phyloP scores from a whole-genome alignment of 2,329 filamentous ascomycete species.

The Epichloe coenophiala region DNA sequence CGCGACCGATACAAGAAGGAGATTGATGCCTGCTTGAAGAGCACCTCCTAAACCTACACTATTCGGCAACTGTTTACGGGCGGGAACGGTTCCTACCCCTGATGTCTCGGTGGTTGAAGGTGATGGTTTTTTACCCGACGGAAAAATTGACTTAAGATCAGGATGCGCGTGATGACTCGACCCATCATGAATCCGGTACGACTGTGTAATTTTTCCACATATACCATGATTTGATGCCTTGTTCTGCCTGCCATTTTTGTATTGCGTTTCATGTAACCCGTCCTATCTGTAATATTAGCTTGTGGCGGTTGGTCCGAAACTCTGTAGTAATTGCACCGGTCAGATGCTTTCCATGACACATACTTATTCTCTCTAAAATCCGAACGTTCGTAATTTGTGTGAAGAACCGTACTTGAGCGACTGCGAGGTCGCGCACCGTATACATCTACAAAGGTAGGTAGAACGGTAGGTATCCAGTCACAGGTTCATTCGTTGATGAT shows the following conservation, averaged over 20 bases:
- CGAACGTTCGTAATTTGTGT: no score
- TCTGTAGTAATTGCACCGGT: background rate
- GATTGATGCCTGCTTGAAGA: slow-evolving; percentile 30
- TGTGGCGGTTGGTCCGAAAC: slow-evolving; percentile 3
- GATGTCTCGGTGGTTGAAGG: background rate
- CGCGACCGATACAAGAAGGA: slow-evolving; percentile 37
- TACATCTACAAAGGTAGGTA: no score
- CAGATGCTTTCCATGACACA: background rate
- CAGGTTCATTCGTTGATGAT: no score
- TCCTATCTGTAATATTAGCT: slow-evolving; percentile 1
- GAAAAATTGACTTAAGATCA: background rate
- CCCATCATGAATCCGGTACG: background rate
- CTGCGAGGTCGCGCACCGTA: no score
- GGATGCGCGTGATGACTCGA: background rate
- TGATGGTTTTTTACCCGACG: background rate
- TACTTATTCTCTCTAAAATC: no score
- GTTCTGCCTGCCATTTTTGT: background rate
- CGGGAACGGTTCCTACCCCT: background rate
- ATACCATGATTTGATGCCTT: slow-evolving; percentile 1
- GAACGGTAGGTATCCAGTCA: no score
- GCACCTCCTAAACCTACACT: background rate
- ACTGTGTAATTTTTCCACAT: background rate
- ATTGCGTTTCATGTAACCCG: background rate
- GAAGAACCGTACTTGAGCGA: no score
- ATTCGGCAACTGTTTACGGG: background rate